Evolutionary conservation across 2,329 filamentous ascomycete species (phyloP).

Genomic region (Aplosporella prunicola): DNA sequence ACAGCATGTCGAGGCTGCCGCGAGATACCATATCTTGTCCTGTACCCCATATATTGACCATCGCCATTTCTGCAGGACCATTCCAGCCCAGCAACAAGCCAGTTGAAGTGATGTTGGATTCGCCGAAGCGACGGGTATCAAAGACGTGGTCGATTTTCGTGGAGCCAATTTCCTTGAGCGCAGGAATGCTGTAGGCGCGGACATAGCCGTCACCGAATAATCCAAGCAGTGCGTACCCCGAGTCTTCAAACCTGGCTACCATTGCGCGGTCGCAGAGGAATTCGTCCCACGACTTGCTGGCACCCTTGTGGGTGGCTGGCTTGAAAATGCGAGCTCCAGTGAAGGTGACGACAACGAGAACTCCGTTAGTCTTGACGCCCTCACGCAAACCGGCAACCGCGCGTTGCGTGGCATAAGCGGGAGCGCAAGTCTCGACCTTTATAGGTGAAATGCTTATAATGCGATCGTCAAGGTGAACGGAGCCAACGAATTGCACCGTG

Average conservation of each 20-base stretch:
- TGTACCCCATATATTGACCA: constrained; percentile 78
- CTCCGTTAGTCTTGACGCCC: constrained; percentile 68
- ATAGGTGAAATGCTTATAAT: constrained; percentile 74
- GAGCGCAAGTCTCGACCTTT: constrained; percentile 63
- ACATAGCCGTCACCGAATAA: constrained; percentile 75
- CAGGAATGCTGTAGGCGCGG: constrained; percentile 78
- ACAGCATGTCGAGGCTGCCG: constrained; percentile 57
- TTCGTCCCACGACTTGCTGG: constrained; percentile 80
- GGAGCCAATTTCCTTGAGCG: constrained; percentile 71
- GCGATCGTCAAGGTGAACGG: constrained; percentile 53
- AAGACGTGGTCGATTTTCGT: constrained; percentile 55
- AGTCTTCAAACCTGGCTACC: constrained; percentile 63
- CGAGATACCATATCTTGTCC: constrained; percentile 32
- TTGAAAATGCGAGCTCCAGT: constrained; percentile 79
- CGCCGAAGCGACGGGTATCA: constrained; percentile 62
- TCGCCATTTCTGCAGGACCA: constrained; percentile 73
- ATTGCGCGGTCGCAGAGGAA: constrained; percentile 71
- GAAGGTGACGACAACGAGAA: constrained; percentile 65
- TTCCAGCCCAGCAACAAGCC: constrained; percentile 84
- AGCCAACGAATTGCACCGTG: constrained; percentile 60
- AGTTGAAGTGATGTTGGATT: constrained; percentile 61
- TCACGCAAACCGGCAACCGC: constrained; percentile 67
- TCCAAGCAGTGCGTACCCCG: constrained; percentile 70
- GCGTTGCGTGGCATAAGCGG: constrained; percentile 64
- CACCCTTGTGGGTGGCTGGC: constrained; percentile 77